Conservation (phyloP, 225 moss, liverwort and hornwort genomes). For the Anthoceros angustus region DNA sequence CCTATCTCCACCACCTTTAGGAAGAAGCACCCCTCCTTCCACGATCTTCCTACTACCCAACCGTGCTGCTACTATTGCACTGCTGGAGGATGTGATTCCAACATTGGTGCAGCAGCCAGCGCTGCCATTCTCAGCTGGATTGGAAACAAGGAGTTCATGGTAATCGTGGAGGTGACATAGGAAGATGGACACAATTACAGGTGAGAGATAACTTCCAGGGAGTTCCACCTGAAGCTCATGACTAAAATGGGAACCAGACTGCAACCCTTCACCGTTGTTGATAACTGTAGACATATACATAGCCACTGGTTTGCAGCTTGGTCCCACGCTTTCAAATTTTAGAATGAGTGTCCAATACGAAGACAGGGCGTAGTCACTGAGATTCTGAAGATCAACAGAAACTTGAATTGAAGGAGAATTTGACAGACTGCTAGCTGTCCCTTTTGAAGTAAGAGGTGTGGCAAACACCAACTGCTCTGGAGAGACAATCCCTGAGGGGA, state of each 20-base stretch:
- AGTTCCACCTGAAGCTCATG: constrained; percentile 38
- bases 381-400: constrained; percentile 34
- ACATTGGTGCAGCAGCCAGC: background rate
- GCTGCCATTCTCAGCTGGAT: background rate
- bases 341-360: constrained; percentile 59
- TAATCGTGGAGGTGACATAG: constrained; percentile 60
- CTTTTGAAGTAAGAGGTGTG: constrained; percentile 4
- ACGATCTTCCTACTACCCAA: constrained; percentile 8
- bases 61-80: constrained; percentile 6
- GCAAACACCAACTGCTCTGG: background rate
- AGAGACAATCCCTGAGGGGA: background rate
- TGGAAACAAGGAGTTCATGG: constrained; percentile 25
- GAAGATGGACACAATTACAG: constrained; percentile 37
- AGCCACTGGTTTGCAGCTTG: constrained; percentile 20
- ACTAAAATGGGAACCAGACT: constrained; percentile 33
- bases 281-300: constrained; percentile 33
- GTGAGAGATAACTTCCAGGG: constrained; percentile 42
- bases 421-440: background rate
- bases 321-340: constrained; percentile 32
- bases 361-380: constrained; percentile 30
- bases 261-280: constrained; percentile 48
- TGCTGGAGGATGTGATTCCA: background rate
- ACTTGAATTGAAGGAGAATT: constrained; percentile 9
- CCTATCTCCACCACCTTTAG: background rate
- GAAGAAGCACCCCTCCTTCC: background rate